Percentiles rank a stretch among this genome's conserved stretches.
Evolutionary conservation across 352 stramenopile genomes (phyloP).

Genomic region (Phytopythium oedochilum): DNA sequence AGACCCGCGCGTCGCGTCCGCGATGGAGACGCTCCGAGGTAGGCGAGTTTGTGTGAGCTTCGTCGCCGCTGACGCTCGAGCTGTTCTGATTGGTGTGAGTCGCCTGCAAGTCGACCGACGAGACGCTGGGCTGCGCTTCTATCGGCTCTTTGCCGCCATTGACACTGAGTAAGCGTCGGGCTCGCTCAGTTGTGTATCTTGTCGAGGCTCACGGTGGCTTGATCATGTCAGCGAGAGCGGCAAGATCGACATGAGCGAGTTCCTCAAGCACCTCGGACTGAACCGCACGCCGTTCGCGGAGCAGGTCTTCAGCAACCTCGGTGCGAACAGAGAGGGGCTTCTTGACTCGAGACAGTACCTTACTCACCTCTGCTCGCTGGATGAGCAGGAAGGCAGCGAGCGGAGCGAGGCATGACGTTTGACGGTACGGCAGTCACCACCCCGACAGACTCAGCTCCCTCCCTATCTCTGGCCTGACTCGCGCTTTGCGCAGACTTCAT

Average conservation of each 20-base stretch:
- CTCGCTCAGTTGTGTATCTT: not conserved
- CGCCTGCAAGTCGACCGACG: slow-evolving; percentile 28
- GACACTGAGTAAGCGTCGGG: slow-evolving; percentile 28
- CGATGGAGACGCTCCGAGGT: slow-evolving; percentile 33
- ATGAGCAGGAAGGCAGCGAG: slow-evolving; percentile 30
- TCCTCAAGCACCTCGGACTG: slow-evolving; percentile 36
- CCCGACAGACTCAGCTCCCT: not conserved
- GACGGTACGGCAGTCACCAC: slow-evolving; percentile 18
- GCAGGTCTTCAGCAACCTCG: slow-evolving; percentile 47
- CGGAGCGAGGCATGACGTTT: slow-evolving; percentile 33
- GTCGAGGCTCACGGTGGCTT: not conserved
- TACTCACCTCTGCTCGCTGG: too few species aligned
- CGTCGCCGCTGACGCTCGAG: too few species aligned
- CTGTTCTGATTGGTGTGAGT: not conserved
- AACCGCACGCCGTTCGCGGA: slow-evolving; percentile 38
- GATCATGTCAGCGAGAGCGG: slow-evolving; percentile 27
- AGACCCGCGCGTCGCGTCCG: slow-evolving; percentile 24
- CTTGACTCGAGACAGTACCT: too few species aligned
- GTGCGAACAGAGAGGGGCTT: too few species aligned
- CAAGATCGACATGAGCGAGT: slow-evolving; percentile 50
- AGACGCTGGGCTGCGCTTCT: slow-evolving; percentile 33
- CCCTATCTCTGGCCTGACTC: not conserved
- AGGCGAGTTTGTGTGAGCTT: not conserved
- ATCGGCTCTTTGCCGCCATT: slow-evolving; percentile 40
- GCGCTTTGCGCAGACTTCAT: slow-evolving; percentile 31